These are phyloP conservation scores for Penicillium alfredii DNA, from an alignment of 495 filamentous ascomycete genomes.

Conservation along the genomic window DNA sequence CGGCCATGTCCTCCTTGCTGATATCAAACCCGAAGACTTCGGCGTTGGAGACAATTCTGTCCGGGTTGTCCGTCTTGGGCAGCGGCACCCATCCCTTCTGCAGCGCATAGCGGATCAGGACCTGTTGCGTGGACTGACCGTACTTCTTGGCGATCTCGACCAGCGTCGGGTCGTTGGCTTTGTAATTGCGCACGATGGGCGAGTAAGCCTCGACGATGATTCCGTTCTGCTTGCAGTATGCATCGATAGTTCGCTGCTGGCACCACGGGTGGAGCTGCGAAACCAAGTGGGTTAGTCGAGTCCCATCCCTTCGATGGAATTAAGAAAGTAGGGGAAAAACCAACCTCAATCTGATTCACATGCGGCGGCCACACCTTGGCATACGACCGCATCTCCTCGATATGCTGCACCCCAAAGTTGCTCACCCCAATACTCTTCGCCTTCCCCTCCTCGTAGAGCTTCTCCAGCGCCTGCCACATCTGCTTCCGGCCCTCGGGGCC, in stretches of 20 bases:
- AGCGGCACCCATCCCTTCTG: conserved; percentile 70
- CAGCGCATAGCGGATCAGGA: conserved; percentile 50
- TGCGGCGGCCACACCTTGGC: conserved; percentile 59
- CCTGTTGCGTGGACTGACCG: conserved; percentile 44
- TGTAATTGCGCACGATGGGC: conserved; percentile 57
- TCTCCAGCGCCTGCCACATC: conserved; percentile 63
- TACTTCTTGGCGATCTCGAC: conserved; percentile 48
- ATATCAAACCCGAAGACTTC: conserved; percentile 63
- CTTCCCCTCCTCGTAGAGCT: conserved; percentile 49
- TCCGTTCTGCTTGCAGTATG: conserved; percentile 55
- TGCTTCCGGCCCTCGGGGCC: conserved; percentile 49
- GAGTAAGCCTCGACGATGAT: conserved; percentile 63
- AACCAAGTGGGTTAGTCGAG: neutral
- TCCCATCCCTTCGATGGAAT: neutral
- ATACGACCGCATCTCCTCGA: conserved; percentile 57
- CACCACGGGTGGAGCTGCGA: conserved; percentile 59
- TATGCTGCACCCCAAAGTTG: conserved; percentile 59
- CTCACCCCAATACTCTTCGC: conserved; percentile 62
- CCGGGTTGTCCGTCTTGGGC: conserved; percentile 63
- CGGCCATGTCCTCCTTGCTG: conserved; percentile 54
- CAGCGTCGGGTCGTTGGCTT: conserved; percentile 51
- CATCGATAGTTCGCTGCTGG: conserved; percentile 55
- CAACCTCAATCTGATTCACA: conserved; percentile 66
- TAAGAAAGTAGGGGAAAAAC: conserved; percentile 7
- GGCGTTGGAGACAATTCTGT: conserved; percentile 59